Percentiles rank a stretch among this genome's conserved stretches.
These are phyloP conservation scores for Botrytis elliptica DNA, from an alignment of 2,329 filamentous ascomycete species.

Conservation along the genomic window DNA sequence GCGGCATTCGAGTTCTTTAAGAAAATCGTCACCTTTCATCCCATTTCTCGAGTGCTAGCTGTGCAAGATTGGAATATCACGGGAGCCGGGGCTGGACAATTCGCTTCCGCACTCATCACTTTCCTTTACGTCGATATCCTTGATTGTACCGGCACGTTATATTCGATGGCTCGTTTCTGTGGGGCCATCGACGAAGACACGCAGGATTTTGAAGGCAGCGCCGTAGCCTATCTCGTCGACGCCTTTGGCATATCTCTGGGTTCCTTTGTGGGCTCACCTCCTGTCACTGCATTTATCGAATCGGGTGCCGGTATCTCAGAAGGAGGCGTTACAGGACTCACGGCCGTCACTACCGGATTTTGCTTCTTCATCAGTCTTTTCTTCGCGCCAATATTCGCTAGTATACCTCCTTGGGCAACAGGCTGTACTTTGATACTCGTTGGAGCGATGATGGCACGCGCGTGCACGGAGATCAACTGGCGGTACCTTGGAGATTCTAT, in stretches of 20 bases:
- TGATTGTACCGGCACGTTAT: conserved; percentile 81
- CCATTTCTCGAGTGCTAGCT: conserved; percentile 65
- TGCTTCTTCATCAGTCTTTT: conserved; percentile 87
- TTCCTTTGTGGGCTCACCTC: conserved; percentile 72
- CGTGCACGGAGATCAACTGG: conserved; percentile 86
- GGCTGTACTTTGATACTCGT: conserved; percentile 86
- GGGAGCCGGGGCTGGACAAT: conserved; percentile 69
- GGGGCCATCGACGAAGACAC: conserved; percentile 77
- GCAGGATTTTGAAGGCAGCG: conserved; percentile 83
- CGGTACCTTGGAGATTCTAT: conserved; percentile 78
- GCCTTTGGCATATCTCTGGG: conserved; percentile 78
- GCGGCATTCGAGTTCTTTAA: conserved; percentile 82
- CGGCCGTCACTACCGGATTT: conserved; percentile 72
- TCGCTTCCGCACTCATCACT: conserved; percentile 80
- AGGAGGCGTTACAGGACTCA: conserved; percentile 82
- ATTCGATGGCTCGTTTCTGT: conserved; percentile 85
- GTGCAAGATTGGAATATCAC: conserved; percentile 74
- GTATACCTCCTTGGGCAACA: conserved; percentile 85
- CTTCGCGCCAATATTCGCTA: conserved; percentile 88
- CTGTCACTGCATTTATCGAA: conserved; percentile 84
- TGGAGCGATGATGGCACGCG: conserved; percentile 80
- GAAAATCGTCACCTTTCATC: conserved; percentile 80
- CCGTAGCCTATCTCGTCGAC: conserved; percentile 80
- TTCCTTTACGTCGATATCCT: conserved; percentile 91
- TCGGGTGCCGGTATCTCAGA: conserved; percentile 89